Evolutionary conservation across 2,329 filamentous ascomycete genomes (phyloP).

Genomic region (Pochonia chlamydosporia): DNA sequence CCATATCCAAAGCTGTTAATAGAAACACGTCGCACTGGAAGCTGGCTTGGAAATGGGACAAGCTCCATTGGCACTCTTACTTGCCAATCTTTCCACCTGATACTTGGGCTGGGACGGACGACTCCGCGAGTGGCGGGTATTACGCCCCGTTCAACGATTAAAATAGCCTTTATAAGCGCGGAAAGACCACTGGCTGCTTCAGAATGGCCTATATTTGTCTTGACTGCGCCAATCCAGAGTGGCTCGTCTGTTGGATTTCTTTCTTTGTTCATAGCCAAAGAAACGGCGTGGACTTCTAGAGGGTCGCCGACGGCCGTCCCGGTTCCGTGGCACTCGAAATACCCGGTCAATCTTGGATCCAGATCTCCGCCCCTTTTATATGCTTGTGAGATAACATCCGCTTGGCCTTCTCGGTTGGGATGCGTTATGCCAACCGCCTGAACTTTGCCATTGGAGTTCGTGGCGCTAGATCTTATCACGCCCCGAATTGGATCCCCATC

Average conservation of each 20-base stretch:
- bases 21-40: background rate
- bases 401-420: conserved; percentile 25
- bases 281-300: conserved; percentile 36
- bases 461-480: conserved; percentile 30
- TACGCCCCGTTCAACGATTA: conserved; percentile 17
- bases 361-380: conserved; percentile 25
- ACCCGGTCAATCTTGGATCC: conserved; percentile 21
- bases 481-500: conserved; percentile 30
- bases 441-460: conserved; percentile 36
- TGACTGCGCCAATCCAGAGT: conserved; percentile 19
- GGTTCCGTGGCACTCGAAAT: conserved; percentile 40
- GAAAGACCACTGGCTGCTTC: conserved; percentile 20
- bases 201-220: conserved; percentile 15
- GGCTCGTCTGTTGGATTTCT: conserved; percentile 17
- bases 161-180: conserved; percentile 19
- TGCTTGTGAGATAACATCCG: conserved; percentile 24
- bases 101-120: conserved; percentile 5
- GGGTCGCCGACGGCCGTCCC: conserved; percentile 42
- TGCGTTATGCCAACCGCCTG: conserved; percentile 32
- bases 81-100: background rate
- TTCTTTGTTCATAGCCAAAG: conserved; percentile 32
- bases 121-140: conserved; percentile 11
- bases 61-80: background rate
- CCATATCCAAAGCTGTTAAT: conserved; percentile 7
- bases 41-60: background rate